Base-by-base conservation (phyloP, 2,329 filamentous ascomycete genomes). In the Diaporthe sp. region DNA sequence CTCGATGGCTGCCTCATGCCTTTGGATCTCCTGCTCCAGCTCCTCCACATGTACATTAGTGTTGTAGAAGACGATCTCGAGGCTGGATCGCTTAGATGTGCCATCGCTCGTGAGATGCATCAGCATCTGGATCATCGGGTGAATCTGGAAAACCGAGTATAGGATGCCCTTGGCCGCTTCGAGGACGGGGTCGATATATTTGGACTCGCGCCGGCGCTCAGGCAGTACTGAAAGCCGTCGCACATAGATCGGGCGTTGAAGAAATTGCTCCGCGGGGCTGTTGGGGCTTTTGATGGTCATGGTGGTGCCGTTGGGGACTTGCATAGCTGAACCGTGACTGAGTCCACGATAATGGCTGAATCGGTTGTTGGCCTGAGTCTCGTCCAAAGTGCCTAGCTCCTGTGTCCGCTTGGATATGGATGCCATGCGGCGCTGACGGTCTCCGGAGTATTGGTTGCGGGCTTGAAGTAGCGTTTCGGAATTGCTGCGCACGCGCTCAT, bases 311-410 rank as follows among this genome's bases (percentile, higher is more conserved):
- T 84, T 85, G 28, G 74, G 67, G 17, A 88, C 89, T 76, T 90
- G 89, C 89, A 93, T 92, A 9, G 92, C 92, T 42, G 92, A 93
- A n/a, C 91, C 92, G 77, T 93, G 91, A 77, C 91, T 93, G 51
- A 93, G 85, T 19, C 92, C 91, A 69, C 92, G 89, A 77, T 92
- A 92, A 80, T 93, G 92, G 78, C 91, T 93, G 80, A 92, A 91
- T 31, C 91, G 88, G 77, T 93, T 92, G 78, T 89, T 90, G n/a
- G 85, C 88, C 78, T 91, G 88, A 12, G 86, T 88, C 80, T 93
- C 92, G 74, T 93, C 91, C 22, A 93, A 84, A 0, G 91, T 92
- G 51, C 89, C 90, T 5, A 93, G 84, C 76, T 93, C 91, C 4
- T 89, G 89, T 12, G 88, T 81, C 78, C 91, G 92, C 79, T 87